Evolutionary conservation across 495 filamentous ascomycete species (phyloP).

Genomic region (Neurospora sp.): DNA sequence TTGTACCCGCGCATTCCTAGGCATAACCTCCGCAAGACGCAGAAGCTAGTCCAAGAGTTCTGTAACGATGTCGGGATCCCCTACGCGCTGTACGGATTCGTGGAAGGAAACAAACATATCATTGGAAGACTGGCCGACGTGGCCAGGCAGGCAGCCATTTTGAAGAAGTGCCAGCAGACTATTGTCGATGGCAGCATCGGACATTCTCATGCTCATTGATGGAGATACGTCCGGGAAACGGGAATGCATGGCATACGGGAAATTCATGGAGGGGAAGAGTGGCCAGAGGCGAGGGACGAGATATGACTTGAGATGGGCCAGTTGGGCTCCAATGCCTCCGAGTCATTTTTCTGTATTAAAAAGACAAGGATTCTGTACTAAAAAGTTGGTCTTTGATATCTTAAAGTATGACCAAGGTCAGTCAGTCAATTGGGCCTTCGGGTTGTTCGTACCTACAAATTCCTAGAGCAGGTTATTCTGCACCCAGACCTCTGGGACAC

Average conservation of each 20-base stretch:
- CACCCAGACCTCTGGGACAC: not conserved
- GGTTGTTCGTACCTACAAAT: not conserved
- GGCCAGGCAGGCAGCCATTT: constrained; percentile 72
- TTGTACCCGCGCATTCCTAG: constrained; percentile 89
- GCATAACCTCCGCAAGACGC: constrained; percentile 79
- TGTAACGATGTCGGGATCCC: constrained; percentile 87
- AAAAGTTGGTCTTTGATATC: not conserved
- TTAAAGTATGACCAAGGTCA: not conserved
- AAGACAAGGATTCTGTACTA: not conserved
- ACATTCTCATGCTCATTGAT: constrained; percentile 17
- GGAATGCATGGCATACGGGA: not conserved
- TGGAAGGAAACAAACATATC: constrained; percentile 83
- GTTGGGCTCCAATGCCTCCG: not conserved
- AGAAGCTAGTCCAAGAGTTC: constrained; percentile 78
- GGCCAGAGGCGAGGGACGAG: not conserved
- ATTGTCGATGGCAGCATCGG: constrained; percentile 27
- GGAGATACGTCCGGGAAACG: not conserved
- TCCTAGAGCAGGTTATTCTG: not conserved
- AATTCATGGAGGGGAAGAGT: not conserved
- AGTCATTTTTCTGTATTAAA: not conserved
- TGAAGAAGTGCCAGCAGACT: constrained; percentile 78
- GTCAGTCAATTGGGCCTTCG: not conserved
- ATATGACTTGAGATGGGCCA: not conserved
- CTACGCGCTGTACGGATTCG: constrained; percentile 89
- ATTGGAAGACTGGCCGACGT: constrained; percentile 79